Evolutionary conservation across 2,329 filamentous ascomycete genomes (phyloP).

Genomic region (Aureobasidium uvarum): DNA sequence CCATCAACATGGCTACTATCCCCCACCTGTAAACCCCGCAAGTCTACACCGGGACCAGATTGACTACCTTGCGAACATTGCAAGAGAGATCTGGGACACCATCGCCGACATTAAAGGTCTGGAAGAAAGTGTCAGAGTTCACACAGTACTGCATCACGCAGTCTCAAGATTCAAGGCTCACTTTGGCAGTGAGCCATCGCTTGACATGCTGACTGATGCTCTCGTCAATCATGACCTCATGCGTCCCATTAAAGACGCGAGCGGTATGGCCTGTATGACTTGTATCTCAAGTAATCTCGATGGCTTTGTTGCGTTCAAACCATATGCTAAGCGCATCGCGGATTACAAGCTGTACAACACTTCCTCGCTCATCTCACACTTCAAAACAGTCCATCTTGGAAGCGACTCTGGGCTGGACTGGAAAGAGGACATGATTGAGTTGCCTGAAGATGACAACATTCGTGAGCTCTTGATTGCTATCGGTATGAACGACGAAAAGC

Average conservation of each 20-base stretch:
- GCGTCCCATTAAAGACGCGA: conserved; percentile 45
- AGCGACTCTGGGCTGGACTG: conserved; percentile 48
- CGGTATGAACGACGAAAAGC: conserved; percentile 58
- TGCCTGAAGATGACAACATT: conserved; percentile 55
- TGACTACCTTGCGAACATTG: conserved; percentile 50
- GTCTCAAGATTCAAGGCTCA: conserved; percentile 57
- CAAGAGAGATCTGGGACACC: conserved; percentile 62
- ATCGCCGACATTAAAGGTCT: conserved; percentile 61
- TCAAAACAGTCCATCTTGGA: conserved; percentile 56
- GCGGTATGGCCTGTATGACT: conserved; percentile 47
- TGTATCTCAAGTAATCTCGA: conserved; percentile 34
- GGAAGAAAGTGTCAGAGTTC: conserved; percentile 61
- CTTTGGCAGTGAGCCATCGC: conserved; percentile 57
- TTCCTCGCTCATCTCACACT: conserved; percentile 60
- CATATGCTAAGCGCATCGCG: conserved; percentile 40
- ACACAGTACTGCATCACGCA: conserved; percentile 63
- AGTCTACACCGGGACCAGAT: conserved; percentile 20
- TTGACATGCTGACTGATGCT: conserved; percentile 56
- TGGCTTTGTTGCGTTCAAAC: conserved; percentile 35
- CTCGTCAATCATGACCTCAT: conserved; percentile 45
- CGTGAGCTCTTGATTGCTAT: conserved; percentile 50
- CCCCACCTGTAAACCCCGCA: not conserved
- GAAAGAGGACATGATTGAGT: conserved; percentile 61
- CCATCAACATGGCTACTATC: not conserved
- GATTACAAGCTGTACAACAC: conserved; percentile 45